Base-by-base conservation (phyloP, 2,329 filamentous ascomycete genomes). In the Escovopsis weberi region DNA sequence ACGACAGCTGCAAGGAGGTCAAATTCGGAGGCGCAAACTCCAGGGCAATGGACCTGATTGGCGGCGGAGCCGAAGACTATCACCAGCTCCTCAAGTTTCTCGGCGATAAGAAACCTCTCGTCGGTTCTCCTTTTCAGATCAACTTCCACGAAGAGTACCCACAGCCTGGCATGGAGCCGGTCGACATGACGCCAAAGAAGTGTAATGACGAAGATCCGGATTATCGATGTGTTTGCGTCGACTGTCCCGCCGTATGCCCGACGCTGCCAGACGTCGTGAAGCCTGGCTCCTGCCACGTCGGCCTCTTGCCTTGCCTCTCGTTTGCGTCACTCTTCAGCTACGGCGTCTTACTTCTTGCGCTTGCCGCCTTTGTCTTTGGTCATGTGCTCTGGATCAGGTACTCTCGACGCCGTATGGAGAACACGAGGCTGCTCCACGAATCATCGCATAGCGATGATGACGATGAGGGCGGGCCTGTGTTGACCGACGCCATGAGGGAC, bases 81-180 rank as follows among this genome's bases (percentile, higher is more conserved):
- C 77, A 78, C 0, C 75, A 83, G 36, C 83, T 98, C 52, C 66
- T 98, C 51, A 89, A 88, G 55, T 98, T 96, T 53, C 65, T 98
- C 32, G 91, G 91, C 12, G 81, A 94, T 60, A 89, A 94, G 68
- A 93, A 93, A 60, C 71, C 80, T 2, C 50, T 64, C 19, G 73
- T 89, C 19, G 93, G 93, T 4, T 96, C 89, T 44, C 91, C 91
- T 0, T 98, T 98, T 62, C 91, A 98, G 66, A 95, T 98, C 66
- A 93, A 98, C 67, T 98, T 91, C 53, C 89, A 76, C 9, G 66
- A 61, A 9, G 60, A 73, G 7, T 76, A 79, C 48, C 60, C 69
- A 10, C 76, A 85, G 39, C 70, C 76, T 0, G 69, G 66, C n/a
- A 93, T 96, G 82, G 58, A 70, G 9, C 68, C 86, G 1, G 67